Percentiles rank a stretch among this genome's conserved stretches.
phyloP scores from a whole-genome alignment of 169 alveolate species.

The Theileria parva region DNA sequence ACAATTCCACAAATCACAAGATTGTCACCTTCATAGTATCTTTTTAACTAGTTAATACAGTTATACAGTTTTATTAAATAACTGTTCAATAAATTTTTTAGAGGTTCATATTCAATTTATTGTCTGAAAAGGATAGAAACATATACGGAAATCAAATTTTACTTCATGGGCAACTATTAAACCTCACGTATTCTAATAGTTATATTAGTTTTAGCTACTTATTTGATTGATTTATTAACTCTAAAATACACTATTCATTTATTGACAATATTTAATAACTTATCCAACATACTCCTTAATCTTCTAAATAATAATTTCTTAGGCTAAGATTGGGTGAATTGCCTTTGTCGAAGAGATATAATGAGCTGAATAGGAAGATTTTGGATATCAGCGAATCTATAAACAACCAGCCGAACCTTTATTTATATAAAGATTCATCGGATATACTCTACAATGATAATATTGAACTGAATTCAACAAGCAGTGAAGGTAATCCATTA shows the following conservation, averaged over 20 bases:
- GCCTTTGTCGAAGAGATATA: slow-evolving; percentile 15
- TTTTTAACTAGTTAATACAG: not conserved
- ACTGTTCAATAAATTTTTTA: not conserved
- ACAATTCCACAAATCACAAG: slow-evolving; percentile 16
- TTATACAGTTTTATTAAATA: not conserved
- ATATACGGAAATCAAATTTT: slow-evolving; percentile 9
- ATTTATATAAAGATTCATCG: slow-evolving; percentile 5
- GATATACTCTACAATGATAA: not conserved
- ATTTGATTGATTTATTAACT: not conserved
- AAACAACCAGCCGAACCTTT: slow-evolving; percentile 8
- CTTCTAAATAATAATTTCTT: not conserved
- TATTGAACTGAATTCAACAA: not conserved
- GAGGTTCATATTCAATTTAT: slow-evolving; percentile 10
- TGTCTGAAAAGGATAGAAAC: slow-evolving; percentile 3
- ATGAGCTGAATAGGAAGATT: slow-evolving; percentile 9
- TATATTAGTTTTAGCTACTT: not conserved
- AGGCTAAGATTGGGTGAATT: slow-evolving; percentile 6
- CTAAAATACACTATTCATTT: not conserved
- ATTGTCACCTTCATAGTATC: slow-evolving; percentile 35
- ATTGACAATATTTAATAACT: not conserved
- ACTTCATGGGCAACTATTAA: slow-evolving; percentile 17
- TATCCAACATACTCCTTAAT: not conserved
- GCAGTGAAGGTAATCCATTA: not conserved
- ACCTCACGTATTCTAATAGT: not conserved
- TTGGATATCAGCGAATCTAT: not conserved